Evolutionary conservation across 1,284 basidiomycete genomes (phyloP).

Genomic region (Rugiboletus extremiorientalis): DNA sequence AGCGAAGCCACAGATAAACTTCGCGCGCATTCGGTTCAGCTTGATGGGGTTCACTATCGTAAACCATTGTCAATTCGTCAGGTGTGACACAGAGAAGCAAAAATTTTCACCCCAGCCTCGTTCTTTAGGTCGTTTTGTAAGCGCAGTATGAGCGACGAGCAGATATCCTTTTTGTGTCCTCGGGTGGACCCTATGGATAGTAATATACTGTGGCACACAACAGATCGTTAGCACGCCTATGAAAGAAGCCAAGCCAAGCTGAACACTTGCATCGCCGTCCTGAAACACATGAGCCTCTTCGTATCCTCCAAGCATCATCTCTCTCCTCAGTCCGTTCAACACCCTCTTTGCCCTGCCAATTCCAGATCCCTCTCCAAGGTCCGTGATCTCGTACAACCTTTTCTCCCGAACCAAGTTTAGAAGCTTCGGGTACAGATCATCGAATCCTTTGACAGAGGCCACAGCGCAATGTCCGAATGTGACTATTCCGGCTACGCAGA

Average conservation of each 20-base stretch:
- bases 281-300: constrained; percentile 94
- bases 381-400: constrained; percentile 68
- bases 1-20: constrained; percentile 78
- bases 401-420: constrained; percentile 85
- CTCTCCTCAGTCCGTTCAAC: constrained; percentile 83
- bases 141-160: constrained; percentile 88
- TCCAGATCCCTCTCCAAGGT: constrained; percentile 55
- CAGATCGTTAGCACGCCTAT: constrained; percentile 1
- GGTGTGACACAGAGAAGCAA: not conserved
- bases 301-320: constrained; percentile 83
- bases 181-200: constrained; percentile 88
- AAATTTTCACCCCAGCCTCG: constrained; percentile 65
- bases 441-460: constrained; percentile 93
- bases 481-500: constrained; percentile 88
- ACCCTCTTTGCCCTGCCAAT: constrained; percentile 83
- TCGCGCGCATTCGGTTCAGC: constrained; percentile 75
- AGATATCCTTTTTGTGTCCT: constrained; percentile 89
- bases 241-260: constrained; percentile 28
- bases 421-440: constrained; percentile 93
- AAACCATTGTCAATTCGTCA: not conserved
- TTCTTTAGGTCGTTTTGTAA: constrained; percentile 74
- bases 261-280: constrained; percentile 79
- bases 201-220: constrained; percentile 64
- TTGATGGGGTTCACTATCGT: constrained; percentile 76
- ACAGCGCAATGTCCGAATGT: constrained; percentile 85